Conservation (phyloP, 1,284 basidiomycete genomes). For the Mycosarcoma maydis region DNA sequence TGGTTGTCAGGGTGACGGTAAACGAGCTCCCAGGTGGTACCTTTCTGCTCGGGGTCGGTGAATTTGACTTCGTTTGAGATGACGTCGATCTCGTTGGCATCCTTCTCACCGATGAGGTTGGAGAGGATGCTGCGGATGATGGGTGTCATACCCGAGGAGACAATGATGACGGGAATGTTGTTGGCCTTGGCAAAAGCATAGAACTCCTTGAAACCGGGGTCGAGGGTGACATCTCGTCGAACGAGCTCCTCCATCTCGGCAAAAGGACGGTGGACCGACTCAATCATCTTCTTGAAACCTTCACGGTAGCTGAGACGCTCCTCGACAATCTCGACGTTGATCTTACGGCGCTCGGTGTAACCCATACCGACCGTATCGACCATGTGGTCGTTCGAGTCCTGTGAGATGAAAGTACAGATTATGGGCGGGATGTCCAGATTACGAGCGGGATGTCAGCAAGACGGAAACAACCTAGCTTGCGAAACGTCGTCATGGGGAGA, state of each 20-base stretch:
- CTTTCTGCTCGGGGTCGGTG: conserved; percentile 63
- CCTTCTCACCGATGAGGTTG: conserved; percentile 66
- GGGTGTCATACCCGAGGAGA: conserved; percentile 65
- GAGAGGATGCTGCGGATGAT: conserved; percentile 65
- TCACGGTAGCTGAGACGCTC: conserved; percentile 64
- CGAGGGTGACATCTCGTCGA: conserved; percentile 61
- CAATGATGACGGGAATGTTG: conserved; percentile 65
- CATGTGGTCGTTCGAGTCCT: conserved; percentile 67
- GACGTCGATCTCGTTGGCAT: conserved; percentile 64
- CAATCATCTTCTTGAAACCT: conserved; percentile 65
- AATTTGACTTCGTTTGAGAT: conserved; percentile 66
- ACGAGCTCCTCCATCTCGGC: conserved; percentile 64
- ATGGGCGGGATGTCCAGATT: no score
- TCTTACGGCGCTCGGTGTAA: conserved; percentile 65
- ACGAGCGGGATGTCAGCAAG: conserved; percentile 5
- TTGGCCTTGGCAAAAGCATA: conserved; percentile 63
- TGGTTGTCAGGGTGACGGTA: conserved; percentile 66
- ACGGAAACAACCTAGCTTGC: not conserved
- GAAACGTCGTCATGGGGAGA: not conserved
- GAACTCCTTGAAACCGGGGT: conserved; percentile 67
- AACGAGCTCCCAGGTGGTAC: conserved; percentile 63
- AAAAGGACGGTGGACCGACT: conserved; percentile 63
- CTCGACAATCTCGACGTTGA: conserved; percentile 65
- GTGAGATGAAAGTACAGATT: not conserved
- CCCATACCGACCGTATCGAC: conserved; percentile 66